Evolutionary conservation across 805 yeast species (phyloP), one percentile per base, ranked within the genome.

Genomic region (Cyberlindnera euphorbiiphila): DNA sequence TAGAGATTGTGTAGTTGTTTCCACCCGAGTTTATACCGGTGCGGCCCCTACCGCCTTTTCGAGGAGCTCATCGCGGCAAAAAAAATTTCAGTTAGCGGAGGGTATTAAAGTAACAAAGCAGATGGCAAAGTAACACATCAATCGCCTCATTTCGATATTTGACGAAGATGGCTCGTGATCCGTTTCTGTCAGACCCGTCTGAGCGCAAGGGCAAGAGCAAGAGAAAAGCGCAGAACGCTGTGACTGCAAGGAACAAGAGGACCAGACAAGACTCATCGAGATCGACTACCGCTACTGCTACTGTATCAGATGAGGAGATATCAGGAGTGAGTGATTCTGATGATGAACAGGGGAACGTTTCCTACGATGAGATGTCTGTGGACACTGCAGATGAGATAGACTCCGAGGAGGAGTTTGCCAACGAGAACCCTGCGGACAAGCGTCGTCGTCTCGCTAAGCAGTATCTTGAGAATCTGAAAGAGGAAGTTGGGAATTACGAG

Each of bases 391-490:
- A 61, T 16, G 71, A 65, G 17, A 68, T 73, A 16, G 76, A 73
- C 12, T 78, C 83, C 11, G 91, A 82, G 22, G 93, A 81, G 48
- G 94, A 82, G 49, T 76, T 78, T 47, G 76, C 67, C 12, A 71
- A 69, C 13, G 98, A 91, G 61, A 76, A 77, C 32, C 94, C 89
- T 8, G 94, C 96, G 0, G 98, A 93, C 55, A 88, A 86, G 62
- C 77, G 98, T 62, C 76, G 98, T 63, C 71, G 98, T 55, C 70
- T 93, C 42, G 98, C 98, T 13, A 88, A 88, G 61, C 93, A 89
- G 61, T 93, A 93, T 60, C 66, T 93, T 45, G 88, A 82, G 31
- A 84, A 83, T 54, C 64, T 93, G 53, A 78, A 84, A 57, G 63
- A 67, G 4, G 86, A 82, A 44, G 72, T 70, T 14, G 72, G 65